Evolutionary conservation across 352 stramenopile genomes (phyloP).

Genomic region (Phytophthora capsici): DNA sequence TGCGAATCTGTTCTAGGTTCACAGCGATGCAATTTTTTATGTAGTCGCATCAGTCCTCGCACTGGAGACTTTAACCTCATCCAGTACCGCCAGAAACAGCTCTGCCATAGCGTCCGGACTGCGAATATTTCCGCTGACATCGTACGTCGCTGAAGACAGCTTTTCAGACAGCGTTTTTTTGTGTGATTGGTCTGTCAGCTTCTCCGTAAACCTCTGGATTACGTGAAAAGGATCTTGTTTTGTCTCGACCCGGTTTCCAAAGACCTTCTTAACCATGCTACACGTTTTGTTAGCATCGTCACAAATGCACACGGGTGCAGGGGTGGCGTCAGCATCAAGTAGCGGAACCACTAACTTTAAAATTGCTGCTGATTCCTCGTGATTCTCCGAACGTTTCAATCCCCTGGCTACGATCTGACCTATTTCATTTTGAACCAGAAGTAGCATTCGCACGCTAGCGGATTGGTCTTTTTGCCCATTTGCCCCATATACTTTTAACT

Average conservation of each 20-base stretch:
- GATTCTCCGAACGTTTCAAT: constrained; percentile 13
- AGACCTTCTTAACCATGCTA: too few species aligned
- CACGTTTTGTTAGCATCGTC: neutral
- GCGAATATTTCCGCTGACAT: neutral
- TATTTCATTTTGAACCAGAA: constrained; percentile 24
- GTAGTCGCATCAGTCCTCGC: neutral
- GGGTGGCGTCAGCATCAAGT: too few species aligned
- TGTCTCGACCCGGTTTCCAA: neutral
- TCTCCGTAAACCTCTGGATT: neutral
- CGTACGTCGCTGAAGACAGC: neutral
- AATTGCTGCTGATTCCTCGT: constrained; percentile 12
- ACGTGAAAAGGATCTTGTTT: constrained; percentile 2
- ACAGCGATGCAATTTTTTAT: neutral
- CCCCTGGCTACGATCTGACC: neutral
- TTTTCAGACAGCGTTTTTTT: neutral
- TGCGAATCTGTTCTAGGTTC: neutral
- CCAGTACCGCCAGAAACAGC: neutral
- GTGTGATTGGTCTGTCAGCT: neutral
- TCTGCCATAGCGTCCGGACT: neutral
- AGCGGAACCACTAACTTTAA: neutral
- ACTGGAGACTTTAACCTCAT: neutral
- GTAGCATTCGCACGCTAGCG: constrained; percentile 4
- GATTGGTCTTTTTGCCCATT: constrained; percentile 9
- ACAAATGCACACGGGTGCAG: too few species aligned
- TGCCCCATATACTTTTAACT: constrained; percentile 3